Conservation (phyloP, 768 basidiomycete species). For the Trametes cingulata region DNA sequence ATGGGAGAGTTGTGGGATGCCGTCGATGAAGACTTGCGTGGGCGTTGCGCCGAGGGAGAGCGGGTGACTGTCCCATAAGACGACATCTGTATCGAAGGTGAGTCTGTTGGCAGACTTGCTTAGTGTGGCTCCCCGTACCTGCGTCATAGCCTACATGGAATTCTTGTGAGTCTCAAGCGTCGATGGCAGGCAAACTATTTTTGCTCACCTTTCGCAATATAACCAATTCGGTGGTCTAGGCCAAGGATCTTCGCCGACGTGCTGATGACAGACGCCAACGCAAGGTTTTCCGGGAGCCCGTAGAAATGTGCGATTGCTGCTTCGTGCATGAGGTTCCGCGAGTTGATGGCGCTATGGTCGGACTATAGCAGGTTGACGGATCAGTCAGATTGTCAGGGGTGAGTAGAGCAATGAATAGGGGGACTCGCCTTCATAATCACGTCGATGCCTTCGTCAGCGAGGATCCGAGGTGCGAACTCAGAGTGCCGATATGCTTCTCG, state of each 20-base stretch:
- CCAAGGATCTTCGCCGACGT: slow-evolving; percentile 66
- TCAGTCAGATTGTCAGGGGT: too few species aligned
- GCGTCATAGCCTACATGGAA: slow-evolving; percentile 64
- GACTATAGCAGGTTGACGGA: slow-evolving; percentile 34
- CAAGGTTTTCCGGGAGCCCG: slow-evolving; percentile 54
- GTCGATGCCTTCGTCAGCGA: slow-evolving; percentile 48
- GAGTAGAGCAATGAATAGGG: neutral
- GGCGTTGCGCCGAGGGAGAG: slow-evolving; percentile 80
- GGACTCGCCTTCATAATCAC: slow-evolving; percentile 53
- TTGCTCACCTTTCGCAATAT: slow-evolving; percentile 56
- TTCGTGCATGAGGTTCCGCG: slow-evolving; percentile 68
- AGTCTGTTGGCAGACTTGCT: neutral
- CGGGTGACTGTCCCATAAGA: slow-evolving; percentile 79
- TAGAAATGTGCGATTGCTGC: slow-evolving; percentile 71
- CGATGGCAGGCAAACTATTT: neutral
- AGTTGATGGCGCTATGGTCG: slow-evolving; percentile 60
- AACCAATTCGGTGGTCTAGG: slow-evolving; percentile 68
- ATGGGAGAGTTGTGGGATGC: slow-evolving; percentile 60
- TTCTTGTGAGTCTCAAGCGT: too few species aligned
- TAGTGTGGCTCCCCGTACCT: slow-evolving; percentile 25
- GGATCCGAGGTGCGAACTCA: slow-evolving; percentile 56
- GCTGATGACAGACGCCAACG: slow-evolving; percentile 63
- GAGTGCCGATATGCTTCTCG: slow-evolving; percentile 58
- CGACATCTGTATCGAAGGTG: slow-evolving; percentile 36
- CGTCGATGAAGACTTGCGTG: slow-evolving; percentile 80